Base-by-base conservation (phyloP, 768 basidiomycete genomes). In the Boletus patriciae region DNA sequence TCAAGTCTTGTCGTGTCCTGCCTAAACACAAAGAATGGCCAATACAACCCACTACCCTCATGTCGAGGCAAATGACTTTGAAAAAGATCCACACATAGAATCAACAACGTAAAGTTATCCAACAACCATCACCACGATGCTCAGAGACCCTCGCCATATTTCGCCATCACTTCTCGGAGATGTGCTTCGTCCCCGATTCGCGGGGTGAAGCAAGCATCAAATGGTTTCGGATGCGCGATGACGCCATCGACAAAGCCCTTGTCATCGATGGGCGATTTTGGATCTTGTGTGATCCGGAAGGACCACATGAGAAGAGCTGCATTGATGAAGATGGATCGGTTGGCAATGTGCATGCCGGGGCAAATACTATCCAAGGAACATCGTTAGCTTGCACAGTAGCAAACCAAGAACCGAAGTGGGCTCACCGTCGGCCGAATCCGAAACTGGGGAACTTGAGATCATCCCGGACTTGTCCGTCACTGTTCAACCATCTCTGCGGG, bases 291-390 rank as follows among this genome's bases (percentile, higher is more conserved):
- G 23, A 90, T 74, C 2, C 69, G 76, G 76, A 89, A 88, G 0
- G 86, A 82, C 85, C 86, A 88, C 34, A 86, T 68, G 2, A 85
- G 71, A 15, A 87, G 75, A 0, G 84, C 84, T 0, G 83, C 79
- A 55, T 85, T 88, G 59, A 89, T 74, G 62, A 85, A 86, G 3
- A 89, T 69, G 8, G 87, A 88, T 6, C 85, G 80, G 70, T 72
- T 68, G 19, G 70, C 86, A 33, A 89, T 80, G 65, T 86, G 79
- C 62, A 82, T 80, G 0, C 86, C 86, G 0, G 85, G 86, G 57
- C 86, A 89, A 6, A 87, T 76, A n/a, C 86, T 82, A 18, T 6
- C n/a, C 12, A 21, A 51, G 27, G 13, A 15, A 34, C 31, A 45
- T 16, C 37, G 16, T 58, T 16, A 43, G 59, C 29, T 12, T 4